These are phyloP conservation scores for Rehmannia glutinosa DNA, from an alignment of 257 asterid genomes.

Conservation along the genomic window DNA sequence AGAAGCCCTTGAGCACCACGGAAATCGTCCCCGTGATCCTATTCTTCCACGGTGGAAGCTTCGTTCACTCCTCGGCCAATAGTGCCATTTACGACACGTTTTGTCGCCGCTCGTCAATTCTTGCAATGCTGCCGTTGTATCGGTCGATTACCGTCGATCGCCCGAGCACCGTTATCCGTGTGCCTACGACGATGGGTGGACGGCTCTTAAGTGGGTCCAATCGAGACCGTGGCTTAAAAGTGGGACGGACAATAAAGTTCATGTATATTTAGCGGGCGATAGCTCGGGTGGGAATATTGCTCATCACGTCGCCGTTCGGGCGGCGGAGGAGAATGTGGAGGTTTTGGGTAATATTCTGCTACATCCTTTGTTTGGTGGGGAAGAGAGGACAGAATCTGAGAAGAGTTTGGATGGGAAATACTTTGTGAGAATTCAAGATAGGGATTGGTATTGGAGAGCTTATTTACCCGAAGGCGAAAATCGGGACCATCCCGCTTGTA, in stretches of 20 bases:
- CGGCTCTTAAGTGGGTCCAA: slow-evolving; percentile 66
- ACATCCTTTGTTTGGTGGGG: slow-evolving; percentile 50
- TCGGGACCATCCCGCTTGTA: slow-evolving; percentile 52
- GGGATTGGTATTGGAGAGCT: slow-evolving; percentile 61
- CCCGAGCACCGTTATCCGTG: slow-evolving; percentile 79
- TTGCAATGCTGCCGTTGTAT: slow-evolving; percentile 63
- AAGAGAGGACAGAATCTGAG: slow-evolving; percentile 45
- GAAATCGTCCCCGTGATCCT: slow-evolving; percentile 65
- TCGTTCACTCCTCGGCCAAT: slow-evolving; percentile 75
- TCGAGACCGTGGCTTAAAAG: slow-evolving; percentile 45
- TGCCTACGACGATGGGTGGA: slow-evolving; percentile 82
- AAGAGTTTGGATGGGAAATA: slow-evolving; percentile 42
- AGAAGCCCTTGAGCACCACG: slow-evolving; percentile 51
- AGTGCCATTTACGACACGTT: slow-evolving; percentile 74
- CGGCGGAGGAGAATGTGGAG: slow-evolving; percentile 35
- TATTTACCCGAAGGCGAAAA: slow-evolving; percentile 51
- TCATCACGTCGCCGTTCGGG: slow-evolving; percentile 44
- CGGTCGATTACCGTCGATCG: slow-evolving; percentile 70
- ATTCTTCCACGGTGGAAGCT: slow-evolving; percentile 86
- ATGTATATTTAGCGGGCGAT: slow-evolving; percentile 44
- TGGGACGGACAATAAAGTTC: slow-evolving; percentile 41
- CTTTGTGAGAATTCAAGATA: slow-evolving; percentile 44
- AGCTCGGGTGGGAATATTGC: slow-evolving; percentile 53
- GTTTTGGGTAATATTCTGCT: slow-evolving; percentile 47
- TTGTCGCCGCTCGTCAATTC: slow-evolving; percentile 66